Base-by-base conservation (phyloP, 2,329 filamentous ascomycete genomes). In the Sarocladium oryzae region DNA sequence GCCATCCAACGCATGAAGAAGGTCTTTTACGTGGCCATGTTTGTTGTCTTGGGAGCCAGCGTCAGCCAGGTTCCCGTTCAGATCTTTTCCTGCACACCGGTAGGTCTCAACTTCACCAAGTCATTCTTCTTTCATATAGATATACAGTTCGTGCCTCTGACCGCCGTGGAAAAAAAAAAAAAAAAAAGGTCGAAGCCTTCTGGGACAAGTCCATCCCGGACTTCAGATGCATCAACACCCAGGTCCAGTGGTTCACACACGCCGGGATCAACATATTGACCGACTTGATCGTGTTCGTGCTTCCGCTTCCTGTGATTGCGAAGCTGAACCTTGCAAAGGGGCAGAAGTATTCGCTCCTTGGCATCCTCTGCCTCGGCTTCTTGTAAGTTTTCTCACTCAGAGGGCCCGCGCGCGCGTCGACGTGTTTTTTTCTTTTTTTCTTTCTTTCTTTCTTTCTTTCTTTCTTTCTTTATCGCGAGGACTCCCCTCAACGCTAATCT, bases 11-110 rank as follows among this genome's bases (percentile, higher is more conserved):
- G 28, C 5, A 48, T 48, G 43, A 48, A 33, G 28, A 48, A 48
- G 26, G 28, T 48, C 26, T 48, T 48, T 11, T 48, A 33, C 15
- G 16, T 48, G 21, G 24, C 26, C 24, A 48, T 48, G 43, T 81
- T 33, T 10, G 21, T 48, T 33, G 43, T 48, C 5, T 23, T 48
- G 11, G 43, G 43, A 4, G 43, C 43, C 5, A 32, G 26, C 21
- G 11, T 48, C 11, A 48, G 43, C 16, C 43, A 48, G 43, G 16
- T 48, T 13, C 28, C 28, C 4, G 43, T 48, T 10, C 43, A 48
- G 43, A 48, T 48, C 43, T 48, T 43, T n/a, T 26, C 40, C 3
- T 43, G 40, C 40, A 43, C 40, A 26, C 40, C 40, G n/a, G 40
- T 43, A 43, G 4, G 40, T 45, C 23, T 24, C 8, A n/a, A 15